Percentiles rank a stretch among this genome's conserved stretches.
phyloP scores from a whole-genome alignment of 2,329 filamentous ascomycete species.

The Lecanoromycetidae sp. region DNA sequence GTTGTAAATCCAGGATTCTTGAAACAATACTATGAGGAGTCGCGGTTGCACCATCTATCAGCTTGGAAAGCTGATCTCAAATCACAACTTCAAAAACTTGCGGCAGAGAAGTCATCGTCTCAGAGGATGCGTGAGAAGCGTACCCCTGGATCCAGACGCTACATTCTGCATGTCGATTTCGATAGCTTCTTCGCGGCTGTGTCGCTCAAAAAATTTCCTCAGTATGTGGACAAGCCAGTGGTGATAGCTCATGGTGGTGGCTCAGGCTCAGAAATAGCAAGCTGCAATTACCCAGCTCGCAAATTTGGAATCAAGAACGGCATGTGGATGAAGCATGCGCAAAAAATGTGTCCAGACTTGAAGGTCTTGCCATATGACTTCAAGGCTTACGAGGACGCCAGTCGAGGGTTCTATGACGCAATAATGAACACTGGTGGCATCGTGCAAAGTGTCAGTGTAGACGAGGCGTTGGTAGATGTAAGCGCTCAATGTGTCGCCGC shows the following conservation, averaged over 20 bases:
- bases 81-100: conserved; percentile 68
- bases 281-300: conserved; percentile 88
- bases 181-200: conserved; percentile 98
- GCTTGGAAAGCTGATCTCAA: conserved; percentile 96
- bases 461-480: conserved; percentile 83
- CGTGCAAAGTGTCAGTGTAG: conserved; percentile 93
- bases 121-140: conserved; percentile 40
- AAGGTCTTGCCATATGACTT: conserved; percentile 95
- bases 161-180: conserved; percentile 92
- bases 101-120: conserved; percentile 51
- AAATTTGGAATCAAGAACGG: conserved; percentile 85
- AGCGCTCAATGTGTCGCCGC: conserved; percentile 56
- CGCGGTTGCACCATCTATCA: conserved; percentile 84
- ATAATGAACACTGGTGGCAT: conserved; percentile 68
- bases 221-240: conserved; percentile 64
- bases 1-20: conserved; percentile 88
- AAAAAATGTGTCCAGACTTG: conserved; percentile 70
- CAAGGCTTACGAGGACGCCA: conserved; percentile 84
- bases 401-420: conserved; percentile 71
- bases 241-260: conserved; percentile 83
- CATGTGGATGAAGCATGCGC: conserved; percentile 96
- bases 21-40: conserved; percentile 90
- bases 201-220: conserved; percentile 65
- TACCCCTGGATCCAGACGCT: conserved; percentile 55
- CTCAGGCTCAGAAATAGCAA: conserved; percentile 84